Base-by-base conservation (phyloP, 1,284 basidiomycete species). In the Veloboletus limbatus region DNA sequence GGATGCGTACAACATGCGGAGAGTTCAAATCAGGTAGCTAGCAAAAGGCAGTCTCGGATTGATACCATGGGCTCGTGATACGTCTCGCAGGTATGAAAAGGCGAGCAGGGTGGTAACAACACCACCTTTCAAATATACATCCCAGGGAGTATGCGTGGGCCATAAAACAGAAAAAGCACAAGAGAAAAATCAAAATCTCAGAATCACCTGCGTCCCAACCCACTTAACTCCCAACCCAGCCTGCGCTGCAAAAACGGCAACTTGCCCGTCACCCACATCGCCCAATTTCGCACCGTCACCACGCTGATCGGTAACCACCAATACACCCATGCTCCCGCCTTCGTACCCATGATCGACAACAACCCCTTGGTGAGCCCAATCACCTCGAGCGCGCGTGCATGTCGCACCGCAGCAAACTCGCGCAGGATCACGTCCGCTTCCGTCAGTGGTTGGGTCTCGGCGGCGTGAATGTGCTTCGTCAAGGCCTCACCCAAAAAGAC, bases 401-500 rank as follows among this genome's bases (percentile, higher is more conserved):
- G 62, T 7, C 64, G 49, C 22, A 30, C 32, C 0, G 40, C 32
- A 0, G 54, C 53, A 21, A 61, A 65, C 1, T 54, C 43, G 5
- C 24, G 32, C 2, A 63, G 43, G 14, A 63, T 53, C 7, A 7
- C 17, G 25, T 63, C 64, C 1, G 60, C 51, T 13, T 52, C 51
- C 0, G 43, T 21, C 10, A 58, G 37, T 0, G 59, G 35, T 20
- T 44, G 40, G 2, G 47, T 49, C 22, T 54, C 43, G 13, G 52
- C 2, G 2, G 47, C 54, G 3, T 44, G 44, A 2, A 65, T 47
- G 35, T 66, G 61, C 17, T 61, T 54, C 63, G 30, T 28, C 22
- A 46, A 13, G 0, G 44, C 48, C 4, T 62, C 57, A 2, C 59
- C 73, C 9, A 73, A 55, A 24, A 64, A 63, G 11, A 72, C 40